Evolutionary conservation across 140 eudicot species (phyloP), one percentile per base, ranked within the genome.

Genomic region (Flaveria floridana): DNA sequence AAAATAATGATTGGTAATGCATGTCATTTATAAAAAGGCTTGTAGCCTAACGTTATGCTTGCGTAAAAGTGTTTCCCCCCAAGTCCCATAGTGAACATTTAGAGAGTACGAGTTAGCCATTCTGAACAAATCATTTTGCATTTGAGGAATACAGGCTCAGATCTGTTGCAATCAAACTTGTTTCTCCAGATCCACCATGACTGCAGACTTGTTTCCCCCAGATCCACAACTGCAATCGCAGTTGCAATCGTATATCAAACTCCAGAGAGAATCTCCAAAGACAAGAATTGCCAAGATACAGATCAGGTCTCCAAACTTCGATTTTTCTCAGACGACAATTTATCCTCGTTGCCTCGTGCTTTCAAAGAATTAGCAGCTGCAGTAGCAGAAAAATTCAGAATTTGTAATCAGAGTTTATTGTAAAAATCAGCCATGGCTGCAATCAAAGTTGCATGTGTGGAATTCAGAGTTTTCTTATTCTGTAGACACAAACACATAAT

Each of bases 291-390:
- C 86, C 88, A 85, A 81, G 78, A 46, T 73, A 73, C 77, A 72
- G 69, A 57, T 68, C 64, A 67, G 74, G 23, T 78, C 80, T 30
- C 62, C 25, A 53, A 58, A 18, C 70, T 61, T 28, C 37, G 59
- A 80, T 28, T 71, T 68, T 56, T 77, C 80, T 68, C 81, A 58
- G 4, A 51, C 53, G 7, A 63, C 48, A 26, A 41, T 26, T 66
- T 19, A 69, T 82, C 85, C 4, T 81, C 85, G 76, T 42, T 12
- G 85, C 82, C 85, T 77, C 68, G 16, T 76, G 4, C 39, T 16
- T 11, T 72, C n/a, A 15, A 52, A 39, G 3, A 13, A 51, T 42
- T 42, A 42, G 48, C 10, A 42, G 48, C 12, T 6, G 10, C 48
- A 42, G 2, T 2, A 42, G 11, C 48, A 9, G 48, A 42, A 42